Conservation (phyloP, 768 basidiomycete species). For the Suillus variegatus region DNA sequence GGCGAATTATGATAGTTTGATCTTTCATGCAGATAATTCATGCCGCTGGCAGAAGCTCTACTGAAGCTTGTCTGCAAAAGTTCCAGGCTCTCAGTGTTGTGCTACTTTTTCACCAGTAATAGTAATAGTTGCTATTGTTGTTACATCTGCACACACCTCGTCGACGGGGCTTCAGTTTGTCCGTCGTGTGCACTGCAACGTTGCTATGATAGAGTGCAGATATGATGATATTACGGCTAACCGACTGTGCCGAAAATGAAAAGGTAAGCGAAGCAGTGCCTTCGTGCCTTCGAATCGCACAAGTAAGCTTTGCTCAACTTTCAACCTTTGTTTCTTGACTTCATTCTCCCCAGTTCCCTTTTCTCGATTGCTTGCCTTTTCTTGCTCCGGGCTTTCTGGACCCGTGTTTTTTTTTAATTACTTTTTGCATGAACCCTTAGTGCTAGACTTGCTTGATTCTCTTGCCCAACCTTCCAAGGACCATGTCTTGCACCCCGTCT, state of each 20-base stretch:
- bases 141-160: background rate
- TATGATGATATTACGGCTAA: background rate
- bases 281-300: background rate
- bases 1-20: too few species aligned
- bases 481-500: slow-evolving; percentile 41
- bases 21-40: background rate
- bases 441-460: background rate
- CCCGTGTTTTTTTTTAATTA: background rate
- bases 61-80: background rate
- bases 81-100: background rate
- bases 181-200: background rate
- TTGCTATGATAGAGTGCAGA: too few species aligned
- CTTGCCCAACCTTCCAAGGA: background rate
- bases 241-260: background rate
- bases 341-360: slow-evolving; percentile 3
- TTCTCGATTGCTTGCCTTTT: background rate
- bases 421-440: background rate
- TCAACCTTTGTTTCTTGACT: slow-evolving; percentile 15
- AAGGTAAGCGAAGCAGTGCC: background rate
- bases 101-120: background rate
- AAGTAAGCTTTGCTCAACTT: slow-evolving; percentile 43
- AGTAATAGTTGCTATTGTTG: background rate
- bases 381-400: slow-evolving; percentile 3
- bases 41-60: background rate
- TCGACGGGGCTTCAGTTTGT: background rate